Percentiles rank a stretch among this genome's conserved stretches.
Evolutionary conservation across 768 basidiomycete species (phyloP).

Genomic region (Panellus pusillus): DNA sequence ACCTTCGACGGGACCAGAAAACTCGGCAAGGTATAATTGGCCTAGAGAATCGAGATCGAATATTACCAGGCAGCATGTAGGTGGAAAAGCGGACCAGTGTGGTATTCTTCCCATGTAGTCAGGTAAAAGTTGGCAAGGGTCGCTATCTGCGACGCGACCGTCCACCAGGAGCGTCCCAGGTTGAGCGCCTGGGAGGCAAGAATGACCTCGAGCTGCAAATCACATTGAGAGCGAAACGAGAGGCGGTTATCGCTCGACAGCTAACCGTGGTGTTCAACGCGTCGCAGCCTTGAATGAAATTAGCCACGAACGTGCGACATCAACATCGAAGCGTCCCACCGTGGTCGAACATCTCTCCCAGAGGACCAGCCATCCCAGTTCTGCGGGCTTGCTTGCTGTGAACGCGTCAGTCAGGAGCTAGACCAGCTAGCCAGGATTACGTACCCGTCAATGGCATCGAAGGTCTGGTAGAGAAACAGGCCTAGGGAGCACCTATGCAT

Average conservation of each 20-base stretch:
- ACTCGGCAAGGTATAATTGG: slow-evolving; percentile 85
- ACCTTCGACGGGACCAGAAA: slow-evolving; percentile 96
- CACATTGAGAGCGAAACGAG: neutral
- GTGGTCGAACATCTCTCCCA: slow-evolving; percentile 99
- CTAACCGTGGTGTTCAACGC: slow-evolving; percentile 91
- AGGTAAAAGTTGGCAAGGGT: slow-evolving; percentile 79
- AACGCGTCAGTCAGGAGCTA: neutral
- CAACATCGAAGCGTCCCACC: slow-evolving; percentile 44
- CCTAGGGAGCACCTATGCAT: slow-evolving; percentile 76
- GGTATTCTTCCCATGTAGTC: slow-evolving; percentile 84
- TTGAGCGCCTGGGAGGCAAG: slow-evolving; percentile 84
- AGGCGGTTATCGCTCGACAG: neutral
- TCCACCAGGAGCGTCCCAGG: slow-evolving; percentile 96
- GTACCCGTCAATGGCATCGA: slow-evolving; percentile 89
- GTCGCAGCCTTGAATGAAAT: slow-evolving; percentile 64
- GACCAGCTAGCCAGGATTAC: slow-evolving; percentile 23
- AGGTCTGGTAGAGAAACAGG: slow-evolving; percentile 87
- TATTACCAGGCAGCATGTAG: neutral
- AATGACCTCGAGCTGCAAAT: slow-evolving; percentile 76
- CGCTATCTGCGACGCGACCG: slow-evolving; percentile 80
- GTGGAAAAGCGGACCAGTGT: slow-evolving; percentile 67
- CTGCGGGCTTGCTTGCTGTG: slow-evolving; percentile 90
- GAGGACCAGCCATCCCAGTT: slow-evolving; percentile 95
- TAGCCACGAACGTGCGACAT: neutral
- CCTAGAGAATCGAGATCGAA: no score